Conservation (phyloP, 345 rosid species). For the Arabis hirsuta region DNA sequence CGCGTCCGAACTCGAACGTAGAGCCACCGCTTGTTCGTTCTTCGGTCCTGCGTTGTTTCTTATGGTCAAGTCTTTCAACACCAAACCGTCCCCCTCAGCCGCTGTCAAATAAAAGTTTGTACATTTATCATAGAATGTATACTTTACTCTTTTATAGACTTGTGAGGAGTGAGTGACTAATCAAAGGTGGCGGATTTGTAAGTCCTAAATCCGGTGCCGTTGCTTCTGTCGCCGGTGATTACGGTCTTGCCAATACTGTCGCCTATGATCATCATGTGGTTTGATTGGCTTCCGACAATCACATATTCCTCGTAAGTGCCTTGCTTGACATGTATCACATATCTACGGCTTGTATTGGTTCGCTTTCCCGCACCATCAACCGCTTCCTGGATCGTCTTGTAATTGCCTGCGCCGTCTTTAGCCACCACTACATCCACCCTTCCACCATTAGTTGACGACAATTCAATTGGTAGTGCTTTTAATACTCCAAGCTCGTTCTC, state of each 20-base stretch:
- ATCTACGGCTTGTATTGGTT: slow-evolving; percentile 44
- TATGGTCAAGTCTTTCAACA: slow-evolving; percentile 55
- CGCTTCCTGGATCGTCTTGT: slow-evolving; percentile 59
- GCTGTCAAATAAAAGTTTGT: slow-evolving; percentile 46
- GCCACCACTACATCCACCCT: slow-evolving; percentile 60
- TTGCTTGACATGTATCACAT: slow-evolving; percentile 63
- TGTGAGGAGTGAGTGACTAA: background rate
- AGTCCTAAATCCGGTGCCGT: slow-evolving; percentile 63
- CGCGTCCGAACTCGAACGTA: slow-evolving; percentile 59
- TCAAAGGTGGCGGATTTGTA: slow-evolving; percentile 68
- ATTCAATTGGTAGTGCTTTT: slow-evolving; percentile 36
- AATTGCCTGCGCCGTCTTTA: slow-evolving; percentile 61
- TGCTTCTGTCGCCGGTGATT: slow-evolving; percentile 63
- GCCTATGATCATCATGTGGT: slow-evolving; percentile 65
- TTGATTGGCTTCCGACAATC: slow-evolving; percentile 51
- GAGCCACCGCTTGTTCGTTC: too few species aligned
- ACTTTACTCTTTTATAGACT: background rate
- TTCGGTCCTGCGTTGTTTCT: slow-evolving; percentile 66
- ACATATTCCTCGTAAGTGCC: slow-evolving; percentile 78
- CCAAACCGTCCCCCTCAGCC: slow-evolving; percentile 54
- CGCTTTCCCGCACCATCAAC: slow-evolving; percentile 59
- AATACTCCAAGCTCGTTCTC: slow-evolving; percentile 12
- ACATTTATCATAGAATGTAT: too few species aligned
- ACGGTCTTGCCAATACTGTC: slow-evolving; percentile 62
- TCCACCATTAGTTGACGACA: slow-evolving; percentile 20